Evolutionary conservation across 176 grass and related monocot genomes (phyloP).

Genomic region (Tuctoria greenei): DNA sequence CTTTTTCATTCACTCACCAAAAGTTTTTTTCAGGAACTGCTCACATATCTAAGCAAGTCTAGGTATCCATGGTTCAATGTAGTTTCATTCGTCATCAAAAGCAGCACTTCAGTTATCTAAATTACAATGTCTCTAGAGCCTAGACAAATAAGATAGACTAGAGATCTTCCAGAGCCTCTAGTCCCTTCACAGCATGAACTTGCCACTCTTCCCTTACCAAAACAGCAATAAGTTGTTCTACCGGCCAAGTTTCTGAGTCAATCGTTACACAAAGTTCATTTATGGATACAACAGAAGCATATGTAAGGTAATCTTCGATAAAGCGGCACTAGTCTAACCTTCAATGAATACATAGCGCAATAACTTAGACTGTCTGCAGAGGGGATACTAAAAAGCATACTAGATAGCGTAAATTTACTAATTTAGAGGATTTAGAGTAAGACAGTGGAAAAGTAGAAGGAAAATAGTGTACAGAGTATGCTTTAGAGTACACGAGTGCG

Average conservation of each 20-base stretch:
- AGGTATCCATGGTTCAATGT: not conserved
- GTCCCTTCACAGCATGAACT: not conserved
- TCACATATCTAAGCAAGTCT: not conserved
- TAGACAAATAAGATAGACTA: constrained; percentile 11
- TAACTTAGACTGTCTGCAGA: too few species aligned
- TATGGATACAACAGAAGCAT: not conserved
- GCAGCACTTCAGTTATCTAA: not conserved
- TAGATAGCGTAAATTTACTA: too few species aligned
- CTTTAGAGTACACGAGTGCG: too few species aligned
- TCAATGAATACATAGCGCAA: too few species aligned
- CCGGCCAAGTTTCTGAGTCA: not conserved
- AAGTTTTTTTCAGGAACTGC: not conserved
- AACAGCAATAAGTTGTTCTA: not conserved
- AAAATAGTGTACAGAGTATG: too few species aligned
- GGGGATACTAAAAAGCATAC: too few species aligned
- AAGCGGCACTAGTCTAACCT: too few species aligned
- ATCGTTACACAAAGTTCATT: not conserved
- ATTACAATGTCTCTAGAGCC: not conserved
- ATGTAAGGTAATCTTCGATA: not conserved
- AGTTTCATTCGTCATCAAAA: constrained; percentile 9
- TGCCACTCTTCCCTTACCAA: not conserved
- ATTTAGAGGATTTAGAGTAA: too few species aligned
- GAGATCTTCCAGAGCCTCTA: not conserved
- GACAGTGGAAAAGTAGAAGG: too few species aligned
- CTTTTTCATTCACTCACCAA: not conserved